These are phyloP conservation scores for sunflower (Helianthus annuus) DNA, from an alignment of 129 eudicot species.

Conservation along the genomic window DNA sequence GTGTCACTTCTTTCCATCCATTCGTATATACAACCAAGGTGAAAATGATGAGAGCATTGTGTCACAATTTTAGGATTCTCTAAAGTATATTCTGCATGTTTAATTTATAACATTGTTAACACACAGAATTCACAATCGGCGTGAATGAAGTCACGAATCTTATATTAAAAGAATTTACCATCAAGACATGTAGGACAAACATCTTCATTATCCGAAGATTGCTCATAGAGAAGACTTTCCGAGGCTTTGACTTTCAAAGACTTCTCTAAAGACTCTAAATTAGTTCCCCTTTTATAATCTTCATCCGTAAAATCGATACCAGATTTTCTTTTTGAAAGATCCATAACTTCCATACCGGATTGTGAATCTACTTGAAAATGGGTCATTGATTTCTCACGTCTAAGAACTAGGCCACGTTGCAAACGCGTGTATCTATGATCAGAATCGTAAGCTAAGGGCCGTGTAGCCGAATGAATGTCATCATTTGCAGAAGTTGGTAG, in stretches of 20 bases:
- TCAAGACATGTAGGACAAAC: conserved; percentile 45
- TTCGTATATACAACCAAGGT: conserved; percentile 76
- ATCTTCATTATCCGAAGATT: conserved; percentile 39
- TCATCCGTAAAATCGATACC: conserved; percentile 29
- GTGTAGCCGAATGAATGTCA: conserved; percentile 24
- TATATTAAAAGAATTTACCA: conserved; percentile 17
- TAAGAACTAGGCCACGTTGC: conserved; percentile 47
- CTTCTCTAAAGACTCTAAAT: conserved; percentile 34
- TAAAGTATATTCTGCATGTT: conserved; percentile 55
- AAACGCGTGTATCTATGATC: conserved; percentile 41
- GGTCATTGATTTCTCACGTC: conserved; percentile 45
- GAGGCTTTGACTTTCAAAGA: conserved; percentile 32
- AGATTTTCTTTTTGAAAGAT: conserved; percentile 35
- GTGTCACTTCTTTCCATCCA: conserved; percentile 80
- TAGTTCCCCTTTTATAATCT: conserved; percentile 26
- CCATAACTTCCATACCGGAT: conserved; percentile 37
- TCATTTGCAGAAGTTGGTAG: conserved; percentile 21
- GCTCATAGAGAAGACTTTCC: conserved; percentile 27
- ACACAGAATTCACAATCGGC: not conserved
- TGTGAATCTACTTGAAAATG: conserved; percentile 47
- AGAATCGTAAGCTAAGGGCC: conserved; percentile 42
- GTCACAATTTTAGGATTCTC: conserved; percentile 78
- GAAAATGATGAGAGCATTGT: conserved; percentile 65
- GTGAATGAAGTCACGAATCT: not conserved
- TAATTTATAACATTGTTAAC: not conserved